A percentile compares a stretch with the other conserved stretches of the same genome.
Evolutionary conservation across 2,329 filamentous ascomycete species (phyloP).

Genomic region (Helotiales sp.): DNA sequence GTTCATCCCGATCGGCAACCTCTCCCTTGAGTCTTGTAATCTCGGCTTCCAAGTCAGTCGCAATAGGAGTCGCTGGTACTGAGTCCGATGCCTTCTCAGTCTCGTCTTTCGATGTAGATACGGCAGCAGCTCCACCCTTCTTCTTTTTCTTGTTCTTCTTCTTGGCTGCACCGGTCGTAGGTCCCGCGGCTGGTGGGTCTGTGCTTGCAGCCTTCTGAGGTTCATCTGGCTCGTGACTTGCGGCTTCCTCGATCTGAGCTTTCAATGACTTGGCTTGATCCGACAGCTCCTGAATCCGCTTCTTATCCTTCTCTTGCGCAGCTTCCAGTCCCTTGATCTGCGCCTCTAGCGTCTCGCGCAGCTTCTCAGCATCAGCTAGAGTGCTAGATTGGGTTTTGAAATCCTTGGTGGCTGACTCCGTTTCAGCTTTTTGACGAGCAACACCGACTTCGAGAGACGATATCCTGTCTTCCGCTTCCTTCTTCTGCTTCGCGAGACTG

Average conservation of each 20-base stretch:
- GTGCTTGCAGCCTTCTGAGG: conserved; percentile 18
- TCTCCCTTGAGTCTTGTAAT: conserved; percentile 31
- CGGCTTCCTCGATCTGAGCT: conserved; percentile 19
- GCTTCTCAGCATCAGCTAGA: conserved; percentile 22
- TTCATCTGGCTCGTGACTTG: conserved; percentile 17
- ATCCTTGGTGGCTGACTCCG: conserved; percentile 8
- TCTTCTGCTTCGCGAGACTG: conserved; percentile 25
- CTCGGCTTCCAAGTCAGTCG: conserved; percentile 29
- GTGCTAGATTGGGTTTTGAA: conserved; percentile 21
- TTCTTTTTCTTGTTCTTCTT: conserved; percentile 92
- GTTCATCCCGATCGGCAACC: conserved; percentile 48
- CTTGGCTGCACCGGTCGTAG: conserved; percentile 51
- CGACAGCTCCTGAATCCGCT: conserved; percentile 28
- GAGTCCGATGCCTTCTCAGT: conserved; percentile 23
- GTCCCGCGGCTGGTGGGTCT: conserved; percentile 42
- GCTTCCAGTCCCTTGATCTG: conserved; percentile 28
- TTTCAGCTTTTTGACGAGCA: conserved; percentile 10
- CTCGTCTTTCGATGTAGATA: conserved; percentile 31
- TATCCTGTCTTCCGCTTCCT: conserved; percentile 24
- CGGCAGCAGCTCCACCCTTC: conserved; percentile 52
- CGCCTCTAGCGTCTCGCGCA: conserved; percentile 18
- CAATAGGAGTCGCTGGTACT: conserved; percentile 10
- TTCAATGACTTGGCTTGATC: conserved; percentile 23
- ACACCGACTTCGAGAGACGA: conserved; percentile 22
- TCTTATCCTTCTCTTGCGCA: conserved; percentile 19